phyloP scores from a whole-genome alignment of 306 rosid genomes.

The Acmispon strigosus region DNA sequence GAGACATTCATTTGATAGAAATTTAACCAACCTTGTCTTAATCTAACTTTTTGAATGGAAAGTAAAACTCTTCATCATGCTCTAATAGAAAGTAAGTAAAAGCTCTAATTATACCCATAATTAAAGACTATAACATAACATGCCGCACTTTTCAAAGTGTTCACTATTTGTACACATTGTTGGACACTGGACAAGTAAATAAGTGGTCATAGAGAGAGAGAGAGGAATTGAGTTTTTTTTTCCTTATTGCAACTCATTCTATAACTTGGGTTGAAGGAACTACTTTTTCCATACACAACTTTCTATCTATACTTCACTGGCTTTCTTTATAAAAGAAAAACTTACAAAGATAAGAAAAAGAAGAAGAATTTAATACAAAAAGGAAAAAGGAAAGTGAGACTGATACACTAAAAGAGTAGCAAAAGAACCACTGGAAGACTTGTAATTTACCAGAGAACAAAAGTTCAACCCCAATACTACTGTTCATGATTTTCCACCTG shows the following conservation, averaged over 20 bases:
- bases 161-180: conserved; percentile 31
- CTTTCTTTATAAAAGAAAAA: conserved; percentile 38
- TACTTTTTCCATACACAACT: conserved; percentile 39
- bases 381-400: neutral
- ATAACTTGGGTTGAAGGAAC: conserved; percentile 44
- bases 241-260: conserved; percentile 35
- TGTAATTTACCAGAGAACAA: conserved; percentile 24
- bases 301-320: conserved; percentile 42
- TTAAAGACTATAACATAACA: conserved; percentile 33
- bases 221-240: conserved; percentile 42
- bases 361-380: conserved; percentile 19
- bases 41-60: conserved; percentile 17
- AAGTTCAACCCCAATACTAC: conserved; percentile 15
- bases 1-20: conserved; percentile 20
- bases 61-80: conserved; percentile 15
- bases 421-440: conserved; percentile 24
- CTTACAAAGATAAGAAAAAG: conserved; percentile 28
- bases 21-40: neutral
- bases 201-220: conserved; percentile 27
- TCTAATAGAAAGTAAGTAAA: conserved; percentile 16
- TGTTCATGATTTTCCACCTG: conserved; percentile 57
- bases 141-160: conserved; percentile 27
- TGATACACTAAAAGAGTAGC: neutral
- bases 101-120: conserved; percentile 15
- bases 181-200: conserved; percentile 22